Evolutionary conservation across 305 asterid species (phyloP).

Genomic region (Withania somnifera): DNA sequence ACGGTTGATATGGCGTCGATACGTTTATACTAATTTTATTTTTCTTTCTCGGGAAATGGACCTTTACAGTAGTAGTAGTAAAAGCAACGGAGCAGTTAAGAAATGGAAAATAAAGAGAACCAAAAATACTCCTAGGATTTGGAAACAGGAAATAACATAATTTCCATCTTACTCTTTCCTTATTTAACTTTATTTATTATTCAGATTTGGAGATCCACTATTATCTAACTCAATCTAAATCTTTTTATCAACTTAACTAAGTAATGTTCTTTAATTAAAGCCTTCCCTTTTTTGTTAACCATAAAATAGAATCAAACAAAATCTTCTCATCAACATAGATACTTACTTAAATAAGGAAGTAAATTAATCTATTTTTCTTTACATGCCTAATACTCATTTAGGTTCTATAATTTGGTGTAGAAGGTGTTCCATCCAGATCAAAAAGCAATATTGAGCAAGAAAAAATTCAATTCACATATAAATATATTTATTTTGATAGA

Average conservation of each 20-base stretch:
- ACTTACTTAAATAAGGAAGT: neutral
- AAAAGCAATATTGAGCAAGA: no score
- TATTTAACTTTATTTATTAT: neutral
- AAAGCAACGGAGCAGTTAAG: neutral
- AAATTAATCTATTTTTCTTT: neutral
- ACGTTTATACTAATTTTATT: neutral
- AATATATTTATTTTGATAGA: no score
- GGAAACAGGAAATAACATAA: neutral
- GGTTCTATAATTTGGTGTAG: neutral
- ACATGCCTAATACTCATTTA: neutral
- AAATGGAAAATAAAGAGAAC: neutral
- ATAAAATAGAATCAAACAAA: neutral
- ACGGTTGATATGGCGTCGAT: neutral
- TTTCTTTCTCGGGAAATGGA: neutral
- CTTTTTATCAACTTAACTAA: neutral
- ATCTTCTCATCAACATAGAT: neutral
- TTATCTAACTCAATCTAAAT: neutral
- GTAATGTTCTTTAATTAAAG: neutral
- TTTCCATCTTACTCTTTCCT: neutral
- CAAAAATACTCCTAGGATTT: no score
- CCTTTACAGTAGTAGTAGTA: neutral
- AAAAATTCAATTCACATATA: no score
- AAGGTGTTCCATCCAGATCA: neutral
- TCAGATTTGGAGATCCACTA: neutral
- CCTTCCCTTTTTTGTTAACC: neutral